phyloP scores from a whole-genome alignment of 108 stramenopile species.

The Parmales sp. region DNA sequence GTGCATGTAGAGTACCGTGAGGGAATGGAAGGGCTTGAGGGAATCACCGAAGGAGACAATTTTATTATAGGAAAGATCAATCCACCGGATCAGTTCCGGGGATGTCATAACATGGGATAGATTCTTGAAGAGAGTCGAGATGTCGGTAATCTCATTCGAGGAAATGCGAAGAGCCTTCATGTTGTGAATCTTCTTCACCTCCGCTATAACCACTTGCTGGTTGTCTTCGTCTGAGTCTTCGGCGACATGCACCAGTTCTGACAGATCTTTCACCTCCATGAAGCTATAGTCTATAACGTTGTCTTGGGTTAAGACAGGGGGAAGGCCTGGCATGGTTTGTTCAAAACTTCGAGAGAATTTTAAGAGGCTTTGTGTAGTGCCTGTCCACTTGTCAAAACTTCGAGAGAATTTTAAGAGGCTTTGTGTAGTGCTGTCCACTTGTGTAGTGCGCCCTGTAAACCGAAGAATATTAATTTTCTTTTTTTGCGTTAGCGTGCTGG shows the following conservation, averaged over 20 bases:
- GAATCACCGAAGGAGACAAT: neutral
- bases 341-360: too few relatives aligned
- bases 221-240: neutral
- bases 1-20: constrained; percentile 19
- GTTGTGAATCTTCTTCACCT: neutral
- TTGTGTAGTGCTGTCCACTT: too few relatives aligned
- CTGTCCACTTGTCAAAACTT: too few relatives aligned
- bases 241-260: neutral
- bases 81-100: neutral
- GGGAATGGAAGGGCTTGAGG: neutral
- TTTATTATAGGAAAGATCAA: constrained; percentile 8
- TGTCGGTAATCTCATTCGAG: neutral
- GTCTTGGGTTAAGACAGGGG: neutral
- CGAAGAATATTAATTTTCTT: too few relatives aligned
- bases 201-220: neutral
- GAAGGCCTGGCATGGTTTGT: neutral
- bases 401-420: too few relatives aligned
- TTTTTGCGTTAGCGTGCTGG: too few relatives aligned
- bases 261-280: constrained; percentile 4
- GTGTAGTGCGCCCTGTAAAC: too few relatives aligned
- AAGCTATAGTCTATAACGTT: constrained; percentile 7
- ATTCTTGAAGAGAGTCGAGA: neutral
- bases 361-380: too few relatives aligned
- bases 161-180: neutral
- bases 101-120: neutral